Evolutionary conservation across 2,329 filamentous ascomycete genomes (phyloP).

Genomic region (Pseudocercospora cruenta): DNA sequence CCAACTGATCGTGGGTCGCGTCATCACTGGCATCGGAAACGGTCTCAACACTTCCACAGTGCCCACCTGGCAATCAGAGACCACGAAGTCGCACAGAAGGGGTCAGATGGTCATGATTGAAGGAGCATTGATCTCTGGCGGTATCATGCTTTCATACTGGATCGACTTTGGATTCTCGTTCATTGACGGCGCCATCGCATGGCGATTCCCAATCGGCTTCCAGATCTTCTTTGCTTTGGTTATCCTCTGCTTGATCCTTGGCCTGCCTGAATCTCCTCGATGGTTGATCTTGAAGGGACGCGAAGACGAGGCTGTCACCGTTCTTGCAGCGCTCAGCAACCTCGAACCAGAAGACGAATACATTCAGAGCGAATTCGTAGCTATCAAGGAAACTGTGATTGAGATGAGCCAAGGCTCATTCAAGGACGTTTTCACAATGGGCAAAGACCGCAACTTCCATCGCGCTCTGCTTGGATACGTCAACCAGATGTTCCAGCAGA

Average conservation of each 20-base stretch:
- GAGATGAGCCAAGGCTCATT: constrained; percentile 38
- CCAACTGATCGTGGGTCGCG: constrained; percentile 53
- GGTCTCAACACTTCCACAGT: constrained; percentile 54
- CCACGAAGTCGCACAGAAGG: constrained; percentile 54
- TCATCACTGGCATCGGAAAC: constrained; percentile 58
- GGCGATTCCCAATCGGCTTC: constrained; percentile 60
- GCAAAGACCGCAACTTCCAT: constrained; percentile 50
- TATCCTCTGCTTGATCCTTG: constrained; percentile 48
- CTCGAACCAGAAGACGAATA: constrained; percentile 39
- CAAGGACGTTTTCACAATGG: constrained; percentile 40
- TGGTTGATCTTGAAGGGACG: constrained; percentile 43
- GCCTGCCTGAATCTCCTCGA: constrained; percentile 51
- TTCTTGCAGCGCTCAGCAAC: constrained; percentile 40
- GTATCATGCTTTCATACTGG: constrained; percentile 48
- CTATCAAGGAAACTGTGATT: constrained; percentile 44
- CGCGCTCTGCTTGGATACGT: constrained; percentile 48
- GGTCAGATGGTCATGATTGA: constrained; percentile 45
- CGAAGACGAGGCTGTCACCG: constrained; percentile 40
- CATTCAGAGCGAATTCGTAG: constrained; percentile 32
- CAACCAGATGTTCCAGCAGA: constrained; percentile 52
- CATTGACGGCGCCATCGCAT: constrained; percentile 43
- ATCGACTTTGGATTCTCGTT: constrained; percentile 54
- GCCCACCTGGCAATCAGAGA: constrained; percentile 57
- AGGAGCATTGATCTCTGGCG: constrained; percentile 50
- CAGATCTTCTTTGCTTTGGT: constrained; percentile 56